A percentile compares a stretch with the other conserved stretches of the same genome.
Conservation (phyloP, 352 stramenopile genomes). For the Phytophthora megakarya region DNA sequence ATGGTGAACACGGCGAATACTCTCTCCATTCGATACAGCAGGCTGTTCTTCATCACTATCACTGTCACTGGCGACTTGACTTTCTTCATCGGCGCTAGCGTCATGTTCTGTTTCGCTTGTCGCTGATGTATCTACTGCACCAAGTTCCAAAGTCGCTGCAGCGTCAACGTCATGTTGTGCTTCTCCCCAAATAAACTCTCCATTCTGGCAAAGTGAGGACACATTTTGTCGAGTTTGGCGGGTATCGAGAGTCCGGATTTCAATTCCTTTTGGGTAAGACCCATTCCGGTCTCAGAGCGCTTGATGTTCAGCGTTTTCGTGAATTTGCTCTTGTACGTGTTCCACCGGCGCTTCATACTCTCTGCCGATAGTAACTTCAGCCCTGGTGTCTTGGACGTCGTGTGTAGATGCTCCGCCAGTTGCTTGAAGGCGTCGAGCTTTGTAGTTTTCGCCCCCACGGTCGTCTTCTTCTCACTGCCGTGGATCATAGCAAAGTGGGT, state of each 20-base stretch:
- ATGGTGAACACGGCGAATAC: no score
- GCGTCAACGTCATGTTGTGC: constrained; percentile 2
- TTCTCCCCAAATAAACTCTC: constrained; percentile 12
- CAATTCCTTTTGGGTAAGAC: constrained; percentile 3
- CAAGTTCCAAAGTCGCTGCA: background rate
- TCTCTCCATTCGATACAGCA: no score
- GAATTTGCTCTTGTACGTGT: constrained; percentile 20
- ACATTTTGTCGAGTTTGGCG: constrained; percentile 11
- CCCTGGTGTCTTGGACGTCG: background rate
- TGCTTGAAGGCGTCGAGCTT: constrained; percentile 7
- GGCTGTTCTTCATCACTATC: background rate
- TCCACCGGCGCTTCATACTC: constrained; percentile 14
- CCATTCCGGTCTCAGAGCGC: constrained; percentile 9
- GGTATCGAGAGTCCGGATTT: constrained; percentile 9
- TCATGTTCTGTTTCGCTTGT: background rate
- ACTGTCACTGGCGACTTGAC: background rate
- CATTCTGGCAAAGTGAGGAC: constrained; percentile 15
- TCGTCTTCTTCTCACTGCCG: constrained; percentile 8
- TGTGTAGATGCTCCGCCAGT: constrained; percentile 9
- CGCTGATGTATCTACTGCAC: background rate
- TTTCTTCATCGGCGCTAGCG: background rate
- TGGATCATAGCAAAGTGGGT: constrained; percentile 3
- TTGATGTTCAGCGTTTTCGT: constrained; percentile 6
- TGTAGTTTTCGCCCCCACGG: constrained; percentile 5
- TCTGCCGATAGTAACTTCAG: background rate